Evolutionary conservation across 202 grass and related monocot species (phyloP).

Genomic region (Panicum hallii): DNA sequence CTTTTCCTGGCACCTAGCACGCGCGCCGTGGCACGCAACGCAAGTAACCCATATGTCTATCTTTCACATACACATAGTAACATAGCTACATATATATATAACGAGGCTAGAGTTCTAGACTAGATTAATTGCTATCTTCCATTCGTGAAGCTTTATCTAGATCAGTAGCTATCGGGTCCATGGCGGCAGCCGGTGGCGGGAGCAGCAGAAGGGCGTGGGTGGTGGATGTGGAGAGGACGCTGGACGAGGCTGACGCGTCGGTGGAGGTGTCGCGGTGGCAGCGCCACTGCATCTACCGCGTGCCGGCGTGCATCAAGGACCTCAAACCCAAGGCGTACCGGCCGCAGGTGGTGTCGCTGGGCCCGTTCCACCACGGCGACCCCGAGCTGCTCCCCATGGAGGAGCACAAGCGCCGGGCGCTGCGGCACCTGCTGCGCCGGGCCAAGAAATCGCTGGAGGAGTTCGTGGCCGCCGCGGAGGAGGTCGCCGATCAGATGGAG

Average conservation of each 20-base stretch:
- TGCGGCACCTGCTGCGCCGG: constrained; percentile 54
- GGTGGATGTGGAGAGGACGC: neutral
- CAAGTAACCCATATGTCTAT: constrained; percentile 23
- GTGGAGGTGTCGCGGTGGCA: neutral
- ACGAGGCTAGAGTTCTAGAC: neutral
- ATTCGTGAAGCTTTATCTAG: neutral
- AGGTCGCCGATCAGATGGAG: constrained; percentile 33
- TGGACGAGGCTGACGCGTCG: neutral
- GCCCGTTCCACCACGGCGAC: constrained; percentile 58
- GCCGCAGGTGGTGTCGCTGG: constrained; percentile 60
- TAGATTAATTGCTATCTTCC: neutral
- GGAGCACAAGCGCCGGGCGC: constrained; percentile 57
- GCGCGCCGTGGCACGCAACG: neutral
- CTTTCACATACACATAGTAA: too few species aligned
- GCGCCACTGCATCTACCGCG: constrained; percentile 50
- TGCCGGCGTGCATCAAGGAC: constrained; percentile 39
- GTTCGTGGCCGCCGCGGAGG: constrained; percentile 42
- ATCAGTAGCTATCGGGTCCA: neutral
- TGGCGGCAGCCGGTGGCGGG: neutral
- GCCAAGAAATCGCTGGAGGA: constrained; percentile 25
- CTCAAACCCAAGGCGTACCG: constrained; percentile 54
- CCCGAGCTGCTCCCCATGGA: constrained; percentile 47
- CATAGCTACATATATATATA: neutral
- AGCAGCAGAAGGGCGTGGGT: neutral
- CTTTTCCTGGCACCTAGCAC: neutral